Evolutionary conservation across 2,329 filamentous ascomycete genomes (phyloP).

Genomic region (Dactylellina drechsleri): DNA sequence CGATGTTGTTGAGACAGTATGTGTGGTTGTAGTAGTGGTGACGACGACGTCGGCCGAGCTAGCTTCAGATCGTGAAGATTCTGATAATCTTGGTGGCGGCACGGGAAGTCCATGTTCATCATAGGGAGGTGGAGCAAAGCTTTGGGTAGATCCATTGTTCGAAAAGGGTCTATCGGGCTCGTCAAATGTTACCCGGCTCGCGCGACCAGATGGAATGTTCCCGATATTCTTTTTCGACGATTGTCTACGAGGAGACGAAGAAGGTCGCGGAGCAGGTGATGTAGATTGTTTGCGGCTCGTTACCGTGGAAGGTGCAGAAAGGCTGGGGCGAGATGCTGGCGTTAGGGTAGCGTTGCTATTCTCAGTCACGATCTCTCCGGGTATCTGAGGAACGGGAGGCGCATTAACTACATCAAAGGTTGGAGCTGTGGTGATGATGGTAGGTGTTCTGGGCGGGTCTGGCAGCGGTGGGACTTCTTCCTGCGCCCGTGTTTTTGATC

Average conservation of each 20-base stretch:
- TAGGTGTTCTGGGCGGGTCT: slow-evolving; percentile 63
- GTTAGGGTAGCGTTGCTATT: slow-evolving; percentile 63
- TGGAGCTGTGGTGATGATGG: slow-evolving; percentile 91
- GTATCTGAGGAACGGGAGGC: slow-evolving; percentile 38
- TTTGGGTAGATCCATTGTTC: slow-evolving; percentile 63
- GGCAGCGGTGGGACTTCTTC: slow-evolving; percentile 55
- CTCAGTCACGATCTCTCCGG: slow-evolving; percentile 58
- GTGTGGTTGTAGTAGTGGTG: slow-evolving; percentile 71
- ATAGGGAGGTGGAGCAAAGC: slow-evolving; percentile 68
- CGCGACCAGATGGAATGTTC: slow-evolving; percentile 67
- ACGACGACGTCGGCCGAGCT: slow-evolving; percentile 76
- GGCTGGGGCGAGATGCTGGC: slow-evolving; percentile 55
- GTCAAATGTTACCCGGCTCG: slow-evolving; percentile 69
- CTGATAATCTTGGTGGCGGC: slow-evolving; percentile 75
- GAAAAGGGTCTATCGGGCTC: slow-evolving; percentile 68
- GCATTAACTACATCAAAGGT: slow-evolving; percentile 69
- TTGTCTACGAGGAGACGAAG: slow-evolving; percentile 54
- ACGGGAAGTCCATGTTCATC: slow-evolving; percentile 73
- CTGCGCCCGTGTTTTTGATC: slow-evolving; percentile 54
- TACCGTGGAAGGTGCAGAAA: slow-evolving; percentile 54
- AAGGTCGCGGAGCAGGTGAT: slow-evolving; percentile 57
- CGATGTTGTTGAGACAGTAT: slow-evolving; percentile 72
- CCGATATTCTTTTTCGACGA: slow-evolving; percentile 67
- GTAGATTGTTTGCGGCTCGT: slow-evolving; percentile 55
- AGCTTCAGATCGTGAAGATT: slow-evolving; percentile 89